phyloP scores from a whole-genome alignment of 495 filamentous ascomycete species.

The Penicillium goetzii region DNA sequence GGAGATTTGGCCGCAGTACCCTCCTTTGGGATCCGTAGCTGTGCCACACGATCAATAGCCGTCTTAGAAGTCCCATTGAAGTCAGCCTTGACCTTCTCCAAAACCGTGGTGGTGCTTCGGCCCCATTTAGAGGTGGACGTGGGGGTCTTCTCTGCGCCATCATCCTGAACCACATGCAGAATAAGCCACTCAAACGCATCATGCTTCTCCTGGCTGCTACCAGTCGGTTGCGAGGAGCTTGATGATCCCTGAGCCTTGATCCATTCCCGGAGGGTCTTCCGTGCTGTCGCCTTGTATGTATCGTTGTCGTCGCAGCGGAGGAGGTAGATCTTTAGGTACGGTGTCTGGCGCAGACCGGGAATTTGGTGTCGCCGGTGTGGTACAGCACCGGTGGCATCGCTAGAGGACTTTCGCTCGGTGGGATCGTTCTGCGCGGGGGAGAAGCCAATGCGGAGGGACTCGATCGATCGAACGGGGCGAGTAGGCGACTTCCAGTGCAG shows the following conservation, averaged over 20 bases:
- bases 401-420: constrained; percentile 40
- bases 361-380: constrained; percentile 89
- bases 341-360: constrained; percentile 88
- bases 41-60: constrained; percentile 76
- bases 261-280: constrained; percentile 86
- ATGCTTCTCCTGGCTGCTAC: constrained; percentile 72
- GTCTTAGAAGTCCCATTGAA: constrained; percentile 87
- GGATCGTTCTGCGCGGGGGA: constrained; percentile 55
- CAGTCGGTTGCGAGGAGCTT: constrained; percentile 35
- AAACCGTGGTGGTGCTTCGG: constrained; percentile 73
- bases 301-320: constrained; percentile 94
- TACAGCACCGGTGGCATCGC: constrained; percentile 38
- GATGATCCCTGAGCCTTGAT: constrained; percentile 72
- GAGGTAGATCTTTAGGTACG: constrained; percentile 89
- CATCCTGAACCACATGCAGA: constrained; percentile 77
- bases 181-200: constrained; percentile 98
- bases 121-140: constrained; percentile 80
- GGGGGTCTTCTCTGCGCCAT: constrained; percentile 64
- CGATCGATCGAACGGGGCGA: constrained; percentile 87
- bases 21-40: constrained; percentile 70
- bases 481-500: constrained; percentile 96
- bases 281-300: constrained; percentile 77
- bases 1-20: constrained; percentile 54
- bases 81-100: constrained; percentile 89
- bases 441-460: constrained; percentile 87